Conservation (phyloP, 306 rosid species). For the Canavalia gladiata region DNA sequence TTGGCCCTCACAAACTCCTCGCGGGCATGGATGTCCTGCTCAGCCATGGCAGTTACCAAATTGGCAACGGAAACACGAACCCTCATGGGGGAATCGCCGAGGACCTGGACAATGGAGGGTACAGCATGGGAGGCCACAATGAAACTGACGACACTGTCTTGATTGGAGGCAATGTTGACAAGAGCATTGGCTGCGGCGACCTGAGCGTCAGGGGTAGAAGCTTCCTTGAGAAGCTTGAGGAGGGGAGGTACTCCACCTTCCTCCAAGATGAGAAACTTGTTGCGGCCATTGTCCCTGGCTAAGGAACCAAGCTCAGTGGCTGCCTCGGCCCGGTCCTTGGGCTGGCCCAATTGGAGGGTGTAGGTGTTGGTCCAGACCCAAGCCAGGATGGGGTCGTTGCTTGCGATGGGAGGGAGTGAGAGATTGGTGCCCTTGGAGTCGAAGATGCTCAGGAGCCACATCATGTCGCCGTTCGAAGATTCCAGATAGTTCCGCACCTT, state of each 20-base stretch:
- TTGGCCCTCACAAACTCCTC: constrained; percentile 86
- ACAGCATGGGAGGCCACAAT: constrained; percentile 58
- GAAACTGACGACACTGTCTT: constrained; percentile 56
- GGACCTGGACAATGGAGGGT: constrained; percentile 71
- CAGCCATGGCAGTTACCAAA: constrained; percentile 78
- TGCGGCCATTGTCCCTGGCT: constrained; percentile 67
- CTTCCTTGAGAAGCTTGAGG: constrained; percentile 75
- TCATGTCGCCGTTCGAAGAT: constrained; percentile 79
- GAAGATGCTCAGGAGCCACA: constrained; percentile 73
- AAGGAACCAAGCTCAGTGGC: constrained; percentile 64
- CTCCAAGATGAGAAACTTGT: constrained; percentile 76
- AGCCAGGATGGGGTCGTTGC: constrained; percentile 80
- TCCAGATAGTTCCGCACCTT: constrained; percentile 71
- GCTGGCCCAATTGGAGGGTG: constrained; percentile 78
- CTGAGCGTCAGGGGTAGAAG: constrained; percentile 70
- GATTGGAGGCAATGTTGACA: constrained; percentile 57
- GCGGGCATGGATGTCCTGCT: constrained; percentile 54
- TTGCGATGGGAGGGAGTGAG: constrained; percentile 79
- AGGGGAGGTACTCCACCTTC: constrained; percentile 81
- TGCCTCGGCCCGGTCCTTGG: constrained; percentile 73
- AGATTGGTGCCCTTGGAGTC: constrained; percentile 68
- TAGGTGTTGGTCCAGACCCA: constrained; percentile 84
- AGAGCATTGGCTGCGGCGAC: constrained; percentile 79
- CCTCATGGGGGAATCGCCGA: constrained; percentile 64
- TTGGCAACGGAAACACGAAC: constrained; percentile 74